These are phyloP conservation scores for Dalbergia cochinchinensis DNA, from an alignment of 306 rosid genomes.

Conservation along the genomic window DNA sequence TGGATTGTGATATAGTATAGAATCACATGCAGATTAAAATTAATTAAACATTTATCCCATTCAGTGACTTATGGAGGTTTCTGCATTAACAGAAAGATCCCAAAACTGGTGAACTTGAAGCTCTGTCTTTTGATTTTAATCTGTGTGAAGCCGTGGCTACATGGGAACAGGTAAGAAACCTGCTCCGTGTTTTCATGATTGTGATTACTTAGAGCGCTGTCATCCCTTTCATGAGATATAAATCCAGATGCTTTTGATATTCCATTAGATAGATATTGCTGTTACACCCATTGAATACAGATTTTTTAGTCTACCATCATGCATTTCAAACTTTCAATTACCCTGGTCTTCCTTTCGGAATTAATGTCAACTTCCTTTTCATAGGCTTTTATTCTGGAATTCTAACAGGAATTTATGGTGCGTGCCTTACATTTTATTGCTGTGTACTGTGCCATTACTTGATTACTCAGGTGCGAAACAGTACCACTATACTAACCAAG, in stretches of 20 bases:
- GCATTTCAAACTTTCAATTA: neutral
- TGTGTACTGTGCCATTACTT: conserved; percentile 52
- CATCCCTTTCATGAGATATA: conserved; percentile 9
- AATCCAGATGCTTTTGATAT: conserved; percentile 30
- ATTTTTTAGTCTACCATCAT: neutral
- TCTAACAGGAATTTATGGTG: conserved; percentile 32
- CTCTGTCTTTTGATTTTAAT: conserved; percentile 80
- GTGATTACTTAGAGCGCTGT: conserved; percentile 23
- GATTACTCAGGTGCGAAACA: conserved; percentile 91
- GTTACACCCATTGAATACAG: conserved; percentile 30
- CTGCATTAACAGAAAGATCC: conserved; percentile 79
- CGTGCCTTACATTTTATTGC: conserved; percentile 58
- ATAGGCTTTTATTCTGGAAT: neutral
- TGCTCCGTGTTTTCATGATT: conserved; percentile 17
- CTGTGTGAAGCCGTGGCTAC: conserved; percentile 96
- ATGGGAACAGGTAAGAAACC: conserved; percentile 87
- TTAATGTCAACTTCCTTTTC: conserved; percentile 25
- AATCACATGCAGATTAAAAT: neutral
- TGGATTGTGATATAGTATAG: conserved; percentile 6
- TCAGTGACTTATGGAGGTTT: conserved; percentile 43
- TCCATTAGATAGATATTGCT: conserved; percentile 26
- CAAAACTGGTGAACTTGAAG: conserved; percentile 91
- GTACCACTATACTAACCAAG: conserved; percentile 91
- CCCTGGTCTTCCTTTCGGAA: conserved; percentile 8
- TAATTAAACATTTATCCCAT: conserved; percentile 14